Percentiles rank a stretch among this genome's conserved stretches.
phyloP scores from a whole-genome alignment of 345 rosid species.

The Populus euphratica region DNA sequence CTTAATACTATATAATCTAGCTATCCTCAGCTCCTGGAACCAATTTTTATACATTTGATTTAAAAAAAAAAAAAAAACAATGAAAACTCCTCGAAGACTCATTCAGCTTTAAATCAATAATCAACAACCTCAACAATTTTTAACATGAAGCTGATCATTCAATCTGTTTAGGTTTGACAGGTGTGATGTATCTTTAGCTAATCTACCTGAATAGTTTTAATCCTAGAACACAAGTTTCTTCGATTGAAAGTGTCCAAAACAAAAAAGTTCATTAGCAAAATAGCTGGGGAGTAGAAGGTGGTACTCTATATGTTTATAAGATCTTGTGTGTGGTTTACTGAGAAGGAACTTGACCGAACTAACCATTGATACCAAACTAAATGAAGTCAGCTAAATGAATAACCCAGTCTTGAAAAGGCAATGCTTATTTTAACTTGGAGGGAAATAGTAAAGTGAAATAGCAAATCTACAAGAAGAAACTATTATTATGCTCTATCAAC shows the following conservation, averaged over 20 bases:
- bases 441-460: background rate
- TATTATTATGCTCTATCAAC: background rate
- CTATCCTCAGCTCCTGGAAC: background rate
- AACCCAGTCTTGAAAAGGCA: background rate
- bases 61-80: background rate
- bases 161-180: background rate
- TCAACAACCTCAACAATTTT: background rate
- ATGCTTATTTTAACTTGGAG: constrained; percentile 2
- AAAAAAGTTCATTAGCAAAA: background rate
- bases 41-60: background rate
- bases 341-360: background rate
- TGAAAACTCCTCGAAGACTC: background rate
- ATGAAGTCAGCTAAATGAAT: background rate
- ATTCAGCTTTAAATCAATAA: background rate
- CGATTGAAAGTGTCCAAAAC: background rate
- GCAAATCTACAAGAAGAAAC: background rate
- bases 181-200: background rate
- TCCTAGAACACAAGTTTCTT: background rate
- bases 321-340: background rate
- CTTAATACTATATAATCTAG: background rate
- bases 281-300: background rate
- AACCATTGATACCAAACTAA: background rate
- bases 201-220: background rate
- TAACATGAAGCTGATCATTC: background rate
- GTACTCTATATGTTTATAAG: background rate